Evolutionary conservation across 129 eudicot species (phyloP), one percentile per base, ranked within the genome.

Genomic region (Pittosporum tobira): DNA sequence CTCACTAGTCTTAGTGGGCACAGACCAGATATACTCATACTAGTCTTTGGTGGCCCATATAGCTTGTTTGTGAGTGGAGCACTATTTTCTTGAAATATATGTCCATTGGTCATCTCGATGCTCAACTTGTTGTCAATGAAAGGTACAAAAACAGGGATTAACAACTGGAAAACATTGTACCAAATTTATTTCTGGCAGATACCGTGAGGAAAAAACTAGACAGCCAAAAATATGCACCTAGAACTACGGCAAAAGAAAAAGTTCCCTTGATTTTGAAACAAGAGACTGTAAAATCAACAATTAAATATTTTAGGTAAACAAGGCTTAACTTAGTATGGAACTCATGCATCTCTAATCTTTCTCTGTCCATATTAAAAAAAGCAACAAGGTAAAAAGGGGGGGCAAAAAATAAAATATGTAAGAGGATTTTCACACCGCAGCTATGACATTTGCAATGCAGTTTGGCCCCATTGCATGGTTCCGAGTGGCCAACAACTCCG

Each of bases 401-500:
- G 15, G 20, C 5, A 54, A 31, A n/a, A 18, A 31, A 23, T 19
- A 30, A 2, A 6, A 56, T 10, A 31, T 58, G 24, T 25, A 47
- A 15, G 26, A 12, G 21, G 3, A 28, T 62, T 48, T 22, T 42
- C 75, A 69, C 73, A 90, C 98, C 98, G 73, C 63, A 86, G 37
- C 62, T 68, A 68, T 78, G 87, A 67, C 98, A 90, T 42, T 68
- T 78, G 81, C 98, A 90, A 74, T 75, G 65, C 70, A 70, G 78
- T 63, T 80, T 44, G 77, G 70, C 76, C 65, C 84, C 79, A 48
- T 64, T 68, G 67, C 98, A 90, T 45, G 84, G 76, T 60, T 87
- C 90, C 68, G 76, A 76, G 81, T 90, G 98, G 44, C 94, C 95
- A 71, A 86, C 87, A 66, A 80, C 85, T 65, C 98, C 98, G 78